Conservation (phyloP, 208 protist genomes). For the Leishmania gerbilli region DNA sequence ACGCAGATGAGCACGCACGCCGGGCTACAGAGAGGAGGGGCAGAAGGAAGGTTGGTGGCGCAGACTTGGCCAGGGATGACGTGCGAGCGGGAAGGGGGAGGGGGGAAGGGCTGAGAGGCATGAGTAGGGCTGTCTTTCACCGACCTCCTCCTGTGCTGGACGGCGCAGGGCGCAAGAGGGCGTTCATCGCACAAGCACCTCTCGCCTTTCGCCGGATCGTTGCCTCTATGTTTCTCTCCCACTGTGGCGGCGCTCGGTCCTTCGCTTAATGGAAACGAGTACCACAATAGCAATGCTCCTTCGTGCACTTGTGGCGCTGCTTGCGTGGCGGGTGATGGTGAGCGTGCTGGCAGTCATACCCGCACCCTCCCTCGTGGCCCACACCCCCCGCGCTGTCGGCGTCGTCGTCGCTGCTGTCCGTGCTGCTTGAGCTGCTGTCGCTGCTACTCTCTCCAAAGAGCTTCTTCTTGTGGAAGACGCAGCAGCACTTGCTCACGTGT, state of each 20-base stretch:
- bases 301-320: conserved; percentile 51
- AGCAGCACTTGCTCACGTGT: conserved; percentile 87
- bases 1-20: background rate
- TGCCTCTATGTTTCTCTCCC: background rate
- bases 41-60: background rate
- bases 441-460: conserved; percentile 87
- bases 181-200: background rate
- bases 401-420: conserved; percentile 20
- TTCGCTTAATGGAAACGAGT: conserved; percentile 63
- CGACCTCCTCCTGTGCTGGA: background rate
- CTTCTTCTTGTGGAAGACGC: conserved; percentile 89
- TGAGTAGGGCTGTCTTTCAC: background rate
- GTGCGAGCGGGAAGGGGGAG: background rate
- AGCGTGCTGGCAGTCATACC: conserved; percentile 8
- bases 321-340: conserved; percentile 2
- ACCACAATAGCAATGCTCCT: conserved; percentile 74
- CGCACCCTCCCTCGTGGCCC: conserved; percentile 10
- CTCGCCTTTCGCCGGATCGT: background rate
- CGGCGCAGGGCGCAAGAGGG: background rate
- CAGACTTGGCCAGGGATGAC: background rate
- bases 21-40: background rate
- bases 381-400: background rate
- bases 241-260: background rate
- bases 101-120: background rate
- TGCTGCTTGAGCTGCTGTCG: conserved; percentile 46